Evolutionary conservation across 2,329 filamentous ascomycete genomes (phyloP), one percentile per base, ranked within the genome.

Genomic region (Waltergamsia citrina): DNA sequence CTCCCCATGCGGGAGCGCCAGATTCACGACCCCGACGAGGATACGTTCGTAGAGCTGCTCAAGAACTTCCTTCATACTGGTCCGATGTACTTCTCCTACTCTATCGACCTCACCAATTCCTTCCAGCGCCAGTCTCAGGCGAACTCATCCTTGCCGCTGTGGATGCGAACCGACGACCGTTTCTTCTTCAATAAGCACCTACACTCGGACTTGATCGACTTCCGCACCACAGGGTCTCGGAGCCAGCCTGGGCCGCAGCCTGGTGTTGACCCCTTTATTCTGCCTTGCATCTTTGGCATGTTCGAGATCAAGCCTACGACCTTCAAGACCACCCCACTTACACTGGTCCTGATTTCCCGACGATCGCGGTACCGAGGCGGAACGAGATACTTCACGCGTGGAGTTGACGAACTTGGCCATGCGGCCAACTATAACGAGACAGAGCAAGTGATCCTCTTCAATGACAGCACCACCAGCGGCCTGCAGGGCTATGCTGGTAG

Each of bases 361-460:
- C 77, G 92, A 47, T 94, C 88, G 16, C 75, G 93, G 45, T 80
- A 92, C 57, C 77, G 90, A 41, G 88, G 81, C 23, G 92, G 92
- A 29, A 96, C 92, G 12, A 72, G 93, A 52, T 96, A 95, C 62
- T 92, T 98, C 54, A 93, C 92, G 3, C 79, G 92, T 43, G 92
- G 92, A 33, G 77, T 96, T 30, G 90, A 98, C 52, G 88, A 94
- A 43, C 71, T 92, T 41, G 92, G 92, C 17, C 78, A 96, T 54
- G 92, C 92, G n/a, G 86, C 92, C 44, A 98, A 98, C 57, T 98
- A 90, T 70, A 98, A 98, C 53, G 92, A 98, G 67, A 96, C 92
- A 1, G 92, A 98, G 54, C 92, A 98, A 54, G 69, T 92, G 22
- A 71, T 94, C 40, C 77, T 98, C 24, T 60, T 96, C 45, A 96